Evolutionary conservation across 805 yeast genomes (phyloP).

Genomic region (Jamesozyma jinghongensis): DNA sequence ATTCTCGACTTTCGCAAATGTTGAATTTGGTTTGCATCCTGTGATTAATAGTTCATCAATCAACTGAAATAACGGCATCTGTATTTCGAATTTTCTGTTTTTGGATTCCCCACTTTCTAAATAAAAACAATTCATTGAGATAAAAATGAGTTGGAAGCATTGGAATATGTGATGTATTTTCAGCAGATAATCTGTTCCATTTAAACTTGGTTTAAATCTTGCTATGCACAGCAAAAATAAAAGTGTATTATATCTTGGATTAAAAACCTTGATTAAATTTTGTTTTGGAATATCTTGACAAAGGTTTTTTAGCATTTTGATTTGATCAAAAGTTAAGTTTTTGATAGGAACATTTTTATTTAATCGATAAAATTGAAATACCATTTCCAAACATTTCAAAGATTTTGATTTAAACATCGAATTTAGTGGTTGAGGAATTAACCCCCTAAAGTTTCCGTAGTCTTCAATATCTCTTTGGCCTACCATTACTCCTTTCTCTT

Average conservation of each 20-base stretch:
- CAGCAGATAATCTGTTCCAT: background rate
- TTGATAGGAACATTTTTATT: background rate
- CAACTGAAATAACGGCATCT: too few relatives aligned
- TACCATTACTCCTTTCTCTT: too few relatives aligned
- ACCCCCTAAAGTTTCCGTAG: background rate
- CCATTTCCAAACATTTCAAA: background rate
- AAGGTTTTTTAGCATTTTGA: conserved; percentile 9
- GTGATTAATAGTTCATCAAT: too few relatives aligned
- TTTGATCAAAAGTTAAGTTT: background rate
- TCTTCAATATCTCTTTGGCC: background rate
- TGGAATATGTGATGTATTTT: conserved; percentile 6
- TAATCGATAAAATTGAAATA: background rate
- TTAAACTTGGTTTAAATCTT: too few relatives aligned
- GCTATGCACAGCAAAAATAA: too few relatives aligned
- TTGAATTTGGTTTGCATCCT: too few relatives aligned
- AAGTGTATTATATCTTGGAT: conserved; percentile 13
- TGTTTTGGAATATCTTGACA: conserved; percentile 9
- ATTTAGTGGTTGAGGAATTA: background rate
- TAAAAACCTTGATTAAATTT: conserved; percentile 7
- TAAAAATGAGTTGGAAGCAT: conserved; percentile 15
- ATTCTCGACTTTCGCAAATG: too few relatives aligned
- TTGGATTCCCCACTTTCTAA: background rate
- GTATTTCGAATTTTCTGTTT: too few relatives aligned
- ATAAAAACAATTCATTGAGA: conserved; percentile 11
- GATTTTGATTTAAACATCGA: background rate